Evolutionary conservation across 345 rosid genomes (phyloP).

Genomic region (Kernera saxatilis): DNA sequence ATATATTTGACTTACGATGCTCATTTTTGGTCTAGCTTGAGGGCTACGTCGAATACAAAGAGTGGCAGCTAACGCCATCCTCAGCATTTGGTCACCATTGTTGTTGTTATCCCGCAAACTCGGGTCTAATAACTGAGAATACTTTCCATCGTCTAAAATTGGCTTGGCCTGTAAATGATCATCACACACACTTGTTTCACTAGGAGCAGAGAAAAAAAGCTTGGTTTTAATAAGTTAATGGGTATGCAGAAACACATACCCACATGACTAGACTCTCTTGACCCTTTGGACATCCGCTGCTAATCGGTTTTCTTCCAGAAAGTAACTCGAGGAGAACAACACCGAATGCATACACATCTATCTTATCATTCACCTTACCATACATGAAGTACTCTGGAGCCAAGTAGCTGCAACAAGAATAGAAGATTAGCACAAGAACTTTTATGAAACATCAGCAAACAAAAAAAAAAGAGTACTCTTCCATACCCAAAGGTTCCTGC

Average conservation of each 20-base stretch:
- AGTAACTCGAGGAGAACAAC: slow-evolving; percentile 95
- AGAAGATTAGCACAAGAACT: slow-evolving; percentile 1
- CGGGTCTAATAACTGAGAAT: slow-evolving; percentile 58
- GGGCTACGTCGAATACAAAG: slow-evolving; percentile 75
- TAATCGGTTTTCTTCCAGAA: slow-evolving; percentile 83
- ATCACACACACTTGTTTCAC: background rate
- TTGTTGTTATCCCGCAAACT: slow-evolving; percentile 32
- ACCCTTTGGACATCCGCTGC: slow-evolving; percentile 57
- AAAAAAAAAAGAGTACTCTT: background rate
- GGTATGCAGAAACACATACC: slow-evolving; percentile 81
- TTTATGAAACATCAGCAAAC: background rate
- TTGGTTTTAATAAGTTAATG: background rate
- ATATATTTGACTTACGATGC: slow-evolving; percentile 53
- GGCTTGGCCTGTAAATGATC: slow-evolving; percentile 67
- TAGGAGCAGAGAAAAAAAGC: background rate
- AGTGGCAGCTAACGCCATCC: slow-evolving; percentile 81
- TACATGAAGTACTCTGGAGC: slow-evolving; percentile 98
- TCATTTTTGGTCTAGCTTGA: slow-evolving; percentile 69
- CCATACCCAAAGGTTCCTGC: slow-evolving; percentile 96
- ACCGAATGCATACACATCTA: slow-evolving; percentile 92
- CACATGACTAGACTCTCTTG: slow-evolving; percentile 90
- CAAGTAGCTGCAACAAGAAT: slow-evolving; percentile 59
- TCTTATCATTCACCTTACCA: slow-evolving; percentile 84
- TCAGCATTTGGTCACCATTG: slow-evolving; percentile 49
- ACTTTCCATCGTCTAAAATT: slow-evolving; percentile 54